Percentiles rank a stretch among this genome's conserved stretches.
Evolutionary conservation across 495 filamentous ascomycete species (phyloP).

Genomic region (Penicillium simplicissimum): DNA sequence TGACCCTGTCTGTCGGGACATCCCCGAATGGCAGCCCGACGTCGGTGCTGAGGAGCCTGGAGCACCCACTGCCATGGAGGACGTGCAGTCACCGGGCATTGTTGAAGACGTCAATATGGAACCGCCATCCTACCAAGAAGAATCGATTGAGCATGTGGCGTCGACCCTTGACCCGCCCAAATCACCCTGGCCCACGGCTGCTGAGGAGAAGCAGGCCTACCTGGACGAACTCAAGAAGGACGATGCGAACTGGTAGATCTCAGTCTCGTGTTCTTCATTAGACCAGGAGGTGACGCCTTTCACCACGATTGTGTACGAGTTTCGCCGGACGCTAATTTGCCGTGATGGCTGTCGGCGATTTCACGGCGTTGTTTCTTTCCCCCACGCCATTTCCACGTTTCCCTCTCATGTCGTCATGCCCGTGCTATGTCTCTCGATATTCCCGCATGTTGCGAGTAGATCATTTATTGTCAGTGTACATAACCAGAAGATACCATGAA

Average conservation of each 20-base stretch:
- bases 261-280: not conserved
- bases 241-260: not conserved
- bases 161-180: conserved; percentile 17
- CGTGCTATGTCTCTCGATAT: conserved; percentile 17
- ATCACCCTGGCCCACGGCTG: conserved; percentile 18
- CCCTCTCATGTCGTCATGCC: not conserved
- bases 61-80: conserved; percentile 22
- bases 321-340: not conserved
- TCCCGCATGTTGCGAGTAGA: conserved; percentile 24
- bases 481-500: conserved; percentile 28
- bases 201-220: not conserved
- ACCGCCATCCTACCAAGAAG: conserved; percentile 35
- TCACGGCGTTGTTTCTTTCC: not conserved
- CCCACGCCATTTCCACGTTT: conserved; percentile 1
- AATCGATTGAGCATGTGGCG: not conserved
- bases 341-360: not conserved
- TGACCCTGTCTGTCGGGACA: conserved; percentile 56
- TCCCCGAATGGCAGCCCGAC: conserved; percentile 29
- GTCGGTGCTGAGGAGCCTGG: conserved; percentile 7
- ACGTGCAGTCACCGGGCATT: conserved; percentile 17
- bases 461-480: conserved; percentile 21
- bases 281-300: not conserved
- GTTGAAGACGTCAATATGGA: conserved; percentile 32
- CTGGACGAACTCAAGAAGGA: not conserved
- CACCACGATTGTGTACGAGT: not conserved